Percentiles rank a stretch among this genome's conserved stretches.
Evolutionary conservation across 2,329 filamentous ascomycete species (phyloP).

Genomic region (Sarocladium brachiariae): DNA sequence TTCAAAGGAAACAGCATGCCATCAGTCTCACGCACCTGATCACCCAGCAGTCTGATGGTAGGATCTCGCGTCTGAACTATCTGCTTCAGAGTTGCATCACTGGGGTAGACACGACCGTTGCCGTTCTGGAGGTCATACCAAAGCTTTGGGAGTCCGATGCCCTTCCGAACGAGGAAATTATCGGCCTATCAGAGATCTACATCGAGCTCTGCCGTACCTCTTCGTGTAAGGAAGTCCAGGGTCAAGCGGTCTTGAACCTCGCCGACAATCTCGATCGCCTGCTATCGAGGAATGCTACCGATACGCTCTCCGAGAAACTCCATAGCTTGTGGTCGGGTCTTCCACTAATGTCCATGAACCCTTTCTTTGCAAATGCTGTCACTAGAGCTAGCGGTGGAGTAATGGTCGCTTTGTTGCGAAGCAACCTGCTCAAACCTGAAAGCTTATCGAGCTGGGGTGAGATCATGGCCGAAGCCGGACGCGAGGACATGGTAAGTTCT

Average conservation of each 20-base stretch:
- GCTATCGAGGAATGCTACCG: slow-evolving; percentile 18
- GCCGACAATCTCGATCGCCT: slow-evolving; percentile 36
- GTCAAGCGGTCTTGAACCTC: slow-evolving; percentile 40
- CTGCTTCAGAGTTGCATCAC: slow-evolving; percentile 23
- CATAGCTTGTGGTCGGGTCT: slow-evolving; percentile 34
- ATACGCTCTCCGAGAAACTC: slow-evolving; percentile 21
- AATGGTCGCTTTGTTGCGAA: slow-evolving; percentile 26
- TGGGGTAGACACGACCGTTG: slow-evolving; percentile 28
- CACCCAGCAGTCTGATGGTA: slow-evolving; percentile 15
- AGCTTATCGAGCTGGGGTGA: slow-evolving; percentile 37
- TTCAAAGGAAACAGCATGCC: slow-evolving; percentile 32
- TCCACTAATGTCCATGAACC: slow-evolving; percentile 33
- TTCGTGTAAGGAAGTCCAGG: slow-evolving; percentile 37
- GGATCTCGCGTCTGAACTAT: slow-evolving; percentile 17
- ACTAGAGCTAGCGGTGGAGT: slow-evolving; percentile 41
- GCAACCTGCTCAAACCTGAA: slow-evolving; percentile 11
- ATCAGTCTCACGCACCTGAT: slow-evolving; percentile 31
- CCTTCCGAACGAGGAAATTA: slow-evolving; percentile 18
- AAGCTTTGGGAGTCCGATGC: slow-evolving; percentile 22
- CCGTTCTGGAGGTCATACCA: slow-evolving; percentile 27
- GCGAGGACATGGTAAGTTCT: slow-evolving; percentile 41
- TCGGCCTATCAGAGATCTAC: slow-evolving; percentile 36
- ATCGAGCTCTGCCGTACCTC: slow-evolving; percentile 31
- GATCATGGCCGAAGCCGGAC: slow-evolving; percentile 41
- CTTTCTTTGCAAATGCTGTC: slow-evolving; percentile 42